Evolutionary conservation across 352 stramenopile species (phyloP).

Genomic region (Globisporangium emineosum): DNA sequence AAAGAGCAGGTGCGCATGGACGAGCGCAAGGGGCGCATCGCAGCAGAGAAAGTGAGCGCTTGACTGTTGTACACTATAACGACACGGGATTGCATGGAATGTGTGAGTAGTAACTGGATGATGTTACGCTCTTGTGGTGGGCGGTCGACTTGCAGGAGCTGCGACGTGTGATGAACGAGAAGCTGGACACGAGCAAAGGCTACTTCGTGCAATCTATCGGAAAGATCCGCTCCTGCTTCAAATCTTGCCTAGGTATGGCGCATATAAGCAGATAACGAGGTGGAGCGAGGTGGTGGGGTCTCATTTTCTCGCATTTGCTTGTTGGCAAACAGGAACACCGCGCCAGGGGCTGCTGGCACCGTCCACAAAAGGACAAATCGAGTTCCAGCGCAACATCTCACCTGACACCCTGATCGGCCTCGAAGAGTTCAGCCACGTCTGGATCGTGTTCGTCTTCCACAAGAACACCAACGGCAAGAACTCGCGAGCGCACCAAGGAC

Average conservation of each 20-base stretch:
- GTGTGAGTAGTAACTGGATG: too few species aligned
- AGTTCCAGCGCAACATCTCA: conserved; percentile 79
- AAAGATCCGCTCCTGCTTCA: conserved; percentile 75
- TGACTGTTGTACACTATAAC: too few species aligned
- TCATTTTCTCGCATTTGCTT: not conserved
- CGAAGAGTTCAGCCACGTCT: conserved; percentile 82
- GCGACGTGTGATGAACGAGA: conserved; percentile 65
- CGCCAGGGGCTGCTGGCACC: conserved; percentile 79
- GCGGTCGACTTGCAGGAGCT: conserved; percentile 37
- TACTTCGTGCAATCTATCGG: conserved; percentile 81
- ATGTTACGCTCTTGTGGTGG: not conserved
- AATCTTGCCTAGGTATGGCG: conserved; percentile 51
- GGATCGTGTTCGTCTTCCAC: conserved; percentile 89
- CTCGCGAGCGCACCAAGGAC: conserved; percentile 48
- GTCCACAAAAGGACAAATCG: conserved; percentile 62
- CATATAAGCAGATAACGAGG: not conserved
- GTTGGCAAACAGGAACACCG: conserved; percentile 51
- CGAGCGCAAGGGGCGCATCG: conserved; percentile 59
- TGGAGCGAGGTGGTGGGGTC: not conserved
- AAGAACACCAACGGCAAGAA: conserved; percentile 90
- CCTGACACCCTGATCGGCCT: conserved; percentile 71
- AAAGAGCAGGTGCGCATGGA: conserved; percentile 55
- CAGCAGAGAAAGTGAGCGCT: conserved; percentile 55
- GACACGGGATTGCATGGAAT: too few species aligned
- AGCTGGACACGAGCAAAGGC: conserved; percentile 72